phyloP scores from a whole-genome alignment of 2,329 filamentous ascomycete species.

The Colletotrichum aenigma region DNA sequence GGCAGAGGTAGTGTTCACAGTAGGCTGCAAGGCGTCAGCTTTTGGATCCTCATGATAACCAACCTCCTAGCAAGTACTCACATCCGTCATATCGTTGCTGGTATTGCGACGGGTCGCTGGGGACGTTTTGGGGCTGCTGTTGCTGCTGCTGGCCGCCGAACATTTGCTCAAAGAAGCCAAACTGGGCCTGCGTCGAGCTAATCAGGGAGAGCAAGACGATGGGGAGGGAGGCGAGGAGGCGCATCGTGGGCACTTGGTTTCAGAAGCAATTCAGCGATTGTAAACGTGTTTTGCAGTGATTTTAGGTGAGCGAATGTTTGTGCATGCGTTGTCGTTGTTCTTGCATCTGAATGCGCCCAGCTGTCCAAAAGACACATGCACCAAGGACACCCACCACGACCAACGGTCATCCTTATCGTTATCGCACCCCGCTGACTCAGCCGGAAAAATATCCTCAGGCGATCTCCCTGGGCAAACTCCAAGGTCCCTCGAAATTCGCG shows the following conservation, averaged over 20 bases:
- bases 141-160: conserved; percentile 67
- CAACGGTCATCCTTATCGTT: conserved; percentile 13
- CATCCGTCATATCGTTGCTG: conserved; percentile 71
- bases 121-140: conserved; percentile 70
- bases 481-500: not conserved
- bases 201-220: conserved; percentile 63
- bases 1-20: conserved; percentile 94
- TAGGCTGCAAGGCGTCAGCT: conserved; percentile 56
- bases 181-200: conserved; percentile 74
- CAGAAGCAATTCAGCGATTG: conserved; percentile 19
- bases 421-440: conserved; percentile 17
- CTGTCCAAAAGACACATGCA: conserved; percentile 16
- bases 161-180: conserved; percentile 99
- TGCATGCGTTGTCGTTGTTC: not conserved
- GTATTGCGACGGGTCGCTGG: conserved; percentile 85
- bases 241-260: conserved; percentile 32
- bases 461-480: conserved; percentile 4
- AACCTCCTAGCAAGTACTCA: conserved; percentile 38
- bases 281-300: not conserved
- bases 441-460: conserved; percentile 18
- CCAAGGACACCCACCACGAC: not conserved
- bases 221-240: conserved; percentile 27
- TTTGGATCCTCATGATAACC: not conserved
- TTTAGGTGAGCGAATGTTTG: not conserved
- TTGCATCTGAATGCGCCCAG: not conserved